Evolutionary conservation across 1,284 basidiomycete species (phyloP).

Genomic region (Apiotrichum brassicae): DNA sequence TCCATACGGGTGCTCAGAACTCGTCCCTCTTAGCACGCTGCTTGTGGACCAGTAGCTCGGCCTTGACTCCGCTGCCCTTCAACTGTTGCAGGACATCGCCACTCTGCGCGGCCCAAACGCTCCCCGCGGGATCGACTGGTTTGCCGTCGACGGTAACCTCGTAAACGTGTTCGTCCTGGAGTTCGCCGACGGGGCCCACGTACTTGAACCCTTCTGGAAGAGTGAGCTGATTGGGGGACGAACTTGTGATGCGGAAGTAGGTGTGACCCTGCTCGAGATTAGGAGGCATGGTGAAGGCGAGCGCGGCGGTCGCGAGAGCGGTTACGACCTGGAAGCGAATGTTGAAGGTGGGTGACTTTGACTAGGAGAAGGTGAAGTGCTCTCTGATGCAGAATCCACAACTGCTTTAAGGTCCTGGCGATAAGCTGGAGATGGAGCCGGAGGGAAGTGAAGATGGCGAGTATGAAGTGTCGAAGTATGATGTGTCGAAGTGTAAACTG

Average conservation of each 20-base stretch:
- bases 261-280: slow-evolving; percentile 24
- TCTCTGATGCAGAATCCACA: too few relatives aligned
- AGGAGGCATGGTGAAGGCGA: slow-evolving; percentile 10
- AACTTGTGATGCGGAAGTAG: slow-evolving; percentile 37
- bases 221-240: slow-evolving; percentile 1
- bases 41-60: slow-evolving; percentile 27
- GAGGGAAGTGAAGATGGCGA: too few relatives aligned
- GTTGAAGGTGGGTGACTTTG: background rate
- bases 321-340: slow-evolving; percentile 7
- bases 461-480: too few relatives aligned
- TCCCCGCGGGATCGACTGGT: slow-evolving; percentile 9
- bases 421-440: too few relatives aligned
- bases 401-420: too few relatives aligned
- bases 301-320: background rate
- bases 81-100: slow-evolving; percentile 17
- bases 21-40: slow-evolving; percentile 36
- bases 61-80: slow-evolving; percentile 29
- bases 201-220: slow-evolving; percentile 9
- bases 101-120: slow-evolving; percentile 12
- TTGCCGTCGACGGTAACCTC: slow-evolving; percentile 19
- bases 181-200: slow-evolving; percentile 38
- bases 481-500: too few relatives aligned
- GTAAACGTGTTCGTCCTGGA: slow-evolving; percentile 40
- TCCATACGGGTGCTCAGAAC: too few relatives aligned
- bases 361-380: background rate